These are phyloP conservation scores for Penicillium sp. DNA, from an alignment of 2,329 filamentous ascomycete species.

Conservation along the genomic window DNA sequence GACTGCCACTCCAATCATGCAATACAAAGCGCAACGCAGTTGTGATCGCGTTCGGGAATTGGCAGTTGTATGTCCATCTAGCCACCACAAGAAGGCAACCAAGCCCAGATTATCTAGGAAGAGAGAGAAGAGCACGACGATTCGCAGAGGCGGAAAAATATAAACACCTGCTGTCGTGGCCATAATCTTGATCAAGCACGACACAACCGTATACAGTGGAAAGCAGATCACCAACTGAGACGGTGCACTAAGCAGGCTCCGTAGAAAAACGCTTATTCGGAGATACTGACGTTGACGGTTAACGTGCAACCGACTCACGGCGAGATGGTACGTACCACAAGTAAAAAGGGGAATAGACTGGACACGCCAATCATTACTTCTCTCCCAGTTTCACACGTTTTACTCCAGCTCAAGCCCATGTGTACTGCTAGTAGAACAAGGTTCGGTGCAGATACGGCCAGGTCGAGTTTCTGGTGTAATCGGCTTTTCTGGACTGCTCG, in stretches of 20 bases:
- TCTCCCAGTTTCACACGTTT: background rate
- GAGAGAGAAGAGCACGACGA: too few species aligned
- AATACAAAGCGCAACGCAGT: too few species aligned
- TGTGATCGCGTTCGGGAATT: too few species aligned
- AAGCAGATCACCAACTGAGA: background rate
- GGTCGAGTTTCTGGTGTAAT: background rate
- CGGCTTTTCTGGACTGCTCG: background rate
- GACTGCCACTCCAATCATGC: too few species aligned
- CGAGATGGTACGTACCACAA: background rate
- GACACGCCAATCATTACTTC: background rate
- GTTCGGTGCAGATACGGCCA: background rate
- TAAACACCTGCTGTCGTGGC: too few species aligned
- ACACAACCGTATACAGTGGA: background rate
- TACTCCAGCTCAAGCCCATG: background rate
- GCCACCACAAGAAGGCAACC: too few species aligned
- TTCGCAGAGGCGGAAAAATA: too few species aligned
- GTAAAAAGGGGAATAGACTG: background rate
- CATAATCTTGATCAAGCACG: too few species aligned
- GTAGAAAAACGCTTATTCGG: background rate
- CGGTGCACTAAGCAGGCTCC: background rate
- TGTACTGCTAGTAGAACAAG: background rate
- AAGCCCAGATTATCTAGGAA: too few species aligned
- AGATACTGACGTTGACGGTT: background rate
- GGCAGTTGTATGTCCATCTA: too few species aligned
- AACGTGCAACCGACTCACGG: background rate